Conservation (phyloP, 2,329 filamentous ascomycete genomes). For the Botrytis porri region DNA sequence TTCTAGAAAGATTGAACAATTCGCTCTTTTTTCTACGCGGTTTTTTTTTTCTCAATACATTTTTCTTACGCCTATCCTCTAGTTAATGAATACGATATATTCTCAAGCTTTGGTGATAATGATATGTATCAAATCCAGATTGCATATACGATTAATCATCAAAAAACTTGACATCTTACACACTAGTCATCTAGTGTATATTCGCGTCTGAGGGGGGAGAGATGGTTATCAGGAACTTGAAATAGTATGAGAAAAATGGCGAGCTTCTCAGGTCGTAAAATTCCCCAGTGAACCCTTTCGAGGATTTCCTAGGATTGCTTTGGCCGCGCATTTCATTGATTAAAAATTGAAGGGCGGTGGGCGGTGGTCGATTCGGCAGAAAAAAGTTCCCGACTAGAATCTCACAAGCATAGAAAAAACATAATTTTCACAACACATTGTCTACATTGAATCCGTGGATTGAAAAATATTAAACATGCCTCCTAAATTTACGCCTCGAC, state of each 20-base stretch:
- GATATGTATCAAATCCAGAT: not conserved
- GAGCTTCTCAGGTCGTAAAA: not conserved
- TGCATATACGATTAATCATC: not conserved
- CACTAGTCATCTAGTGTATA: not conserved
- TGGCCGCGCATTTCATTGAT: not conserved
- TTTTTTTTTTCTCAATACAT: not conserved
- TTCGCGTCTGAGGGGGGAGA: too few species aligned
- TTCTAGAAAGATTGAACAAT: too few species aligned
- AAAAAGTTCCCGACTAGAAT: slow-evolving; percentile 20
- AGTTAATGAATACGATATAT: not conserved
- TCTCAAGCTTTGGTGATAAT: not conserved
- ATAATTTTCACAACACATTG: not conserved
- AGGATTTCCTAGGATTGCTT: not conserved
- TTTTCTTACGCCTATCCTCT: not conserved
- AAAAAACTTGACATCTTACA: not conserved
- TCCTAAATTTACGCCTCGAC: slow-evolving; percentile 57
- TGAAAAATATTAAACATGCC: slow-evolving; percentile 24
- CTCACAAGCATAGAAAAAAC: not conserved
- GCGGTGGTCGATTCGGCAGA: slow-evolving; percentile 11
- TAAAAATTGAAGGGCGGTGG: slow-evolving; percentile 1
- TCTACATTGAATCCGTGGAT: not conserved
- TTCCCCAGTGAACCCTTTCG: not conserved
- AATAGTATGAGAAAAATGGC: not conserved
- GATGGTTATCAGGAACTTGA: too few species aligned
- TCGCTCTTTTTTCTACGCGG: not conserved